These are phyloP conservation scores for Ochromonas danica DNA, from an alignment of 108 stramenopile genomes.

Conservation along the genomic window DNA sequence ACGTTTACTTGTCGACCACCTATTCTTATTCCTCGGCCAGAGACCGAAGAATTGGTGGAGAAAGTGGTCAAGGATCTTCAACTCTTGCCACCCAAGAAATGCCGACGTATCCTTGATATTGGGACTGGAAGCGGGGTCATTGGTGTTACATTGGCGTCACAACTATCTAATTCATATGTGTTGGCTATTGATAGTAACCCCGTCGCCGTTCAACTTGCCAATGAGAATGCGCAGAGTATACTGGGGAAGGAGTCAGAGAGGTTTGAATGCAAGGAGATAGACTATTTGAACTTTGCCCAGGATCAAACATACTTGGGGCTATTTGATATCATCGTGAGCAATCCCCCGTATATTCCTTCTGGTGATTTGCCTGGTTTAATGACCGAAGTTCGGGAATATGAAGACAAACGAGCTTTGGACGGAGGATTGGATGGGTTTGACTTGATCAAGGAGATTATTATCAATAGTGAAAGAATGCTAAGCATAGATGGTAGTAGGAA, in stretches of 20 bases:
- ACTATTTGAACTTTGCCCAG: neutral
- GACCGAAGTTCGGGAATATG: slow-evolving; percentile 67
- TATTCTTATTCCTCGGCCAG: slow-evolving; percentile 82
- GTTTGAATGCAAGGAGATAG: slow-evolving; percentile 42
- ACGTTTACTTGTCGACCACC: slow-evolving; percentile 68
- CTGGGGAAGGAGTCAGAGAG: slow-evolving; percentile 18
- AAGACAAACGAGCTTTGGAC: slow-evolving; percentile 73
- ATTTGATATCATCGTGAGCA: slow-evolving; percentile 85
- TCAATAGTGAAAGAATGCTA: slow-evolving; percentile 62
- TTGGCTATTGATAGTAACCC: slow-evolving; percentile 73
- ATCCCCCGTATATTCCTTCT: slow-evolving; percentile 88
- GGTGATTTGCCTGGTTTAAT: slow-evolving; percentile 67
- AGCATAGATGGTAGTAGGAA: slow-evolving; percentile 30
- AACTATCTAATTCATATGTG: slow-evolving; percentile 38
- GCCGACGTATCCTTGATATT: slow-evolving; percentile 75
- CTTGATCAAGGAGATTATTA: slow-evolving; percentile 73
- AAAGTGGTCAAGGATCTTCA: neutral
- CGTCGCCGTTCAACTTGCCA: slow-evolving; percentile 70
- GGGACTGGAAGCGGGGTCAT: slow-evolving; percentile 88
- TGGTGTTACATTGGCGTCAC: slow-evolving; percentile 68
- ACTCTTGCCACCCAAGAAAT: neutral
- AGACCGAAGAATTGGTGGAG: slow-evolving; percentile 88
- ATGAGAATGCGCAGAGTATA: slow-evolving; percentile 65
- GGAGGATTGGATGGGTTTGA: slow-evolving; percentile 86
- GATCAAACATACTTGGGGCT: slow-evolving; percentile 6